Evolutionary conservation across 805 yeast genomes (phyloP), one percentile per base, ranked within the genome.

Genomic region (Wickerhamomyces queroliae): DNA sequence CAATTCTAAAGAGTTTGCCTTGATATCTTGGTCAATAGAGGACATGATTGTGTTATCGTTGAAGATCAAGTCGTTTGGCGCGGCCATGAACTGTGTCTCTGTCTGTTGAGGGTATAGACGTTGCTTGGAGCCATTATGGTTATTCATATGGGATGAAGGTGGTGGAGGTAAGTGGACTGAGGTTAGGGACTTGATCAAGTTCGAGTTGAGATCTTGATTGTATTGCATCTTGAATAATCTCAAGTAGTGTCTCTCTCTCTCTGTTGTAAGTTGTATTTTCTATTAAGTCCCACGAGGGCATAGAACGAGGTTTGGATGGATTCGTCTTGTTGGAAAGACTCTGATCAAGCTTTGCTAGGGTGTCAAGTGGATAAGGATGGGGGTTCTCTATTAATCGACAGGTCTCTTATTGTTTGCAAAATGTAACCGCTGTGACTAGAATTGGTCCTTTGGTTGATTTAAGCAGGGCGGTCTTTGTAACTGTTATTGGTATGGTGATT

Each of bases 81-180:
- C 25, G 18, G 20, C 25, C 11, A 23, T 23, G 25, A 33, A 23
- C 26, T 21, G 25, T 2, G 29, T 17, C 10, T 20, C 21, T 4
- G n/a, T 23, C 5, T 17, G 34, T 27, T 19, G 22, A 7, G 18
- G 31, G 34, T 16, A n/a, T 8, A n/a, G 13, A 22, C 10, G 26
- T 6, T 18, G 33, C 27, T 13, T 19, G 36, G 15, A 8, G 29
- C 6, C 15, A 30, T 21, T 33, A n/a, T 19, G 33, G 18, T 30
- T 17, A 41, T 18, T 40, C 40, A 39, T 40, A 28, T 31, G 50
- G 4, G 53, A 39, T 15, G 56, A 43, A 5, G 69, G 69, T 2
- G 69, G 69, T 9, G 69, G 69, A 6, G 70, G 70, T 20, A 65
- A 55, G 37, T 65, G 66, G 24, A 65, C 66, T 22, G 69, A 64